These are phyloP conservation scores for Cyberlindnera subsufficiens DNA, from an alignment of 805 yeast genomes.

Conservation along the genomic window DNA sequence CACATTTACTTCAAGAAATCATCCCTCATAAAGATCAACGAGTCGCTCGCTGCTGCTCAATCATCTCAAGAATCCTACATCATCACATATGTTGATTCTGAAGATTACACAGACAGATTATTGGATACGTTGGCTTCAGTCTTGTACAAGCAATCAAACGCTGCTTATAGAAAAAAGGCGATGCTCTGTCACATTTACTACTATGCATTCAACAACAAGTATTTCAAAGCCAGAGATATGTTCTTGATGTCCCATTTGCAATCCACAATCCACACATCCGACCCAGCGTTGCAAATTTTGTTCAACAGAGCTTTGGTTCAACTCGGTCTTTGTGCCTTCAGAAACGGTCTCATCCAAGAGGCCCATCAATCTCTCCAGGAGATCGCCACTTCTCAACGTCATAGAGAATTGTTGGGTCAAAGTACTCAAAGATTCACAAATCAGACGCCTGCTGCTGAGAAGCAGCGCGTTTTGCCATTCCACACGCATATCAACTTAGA, in stretches of 20 bases:
- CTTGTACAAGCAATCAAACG: constrained; percentile 61
- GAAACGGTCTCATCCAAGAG: constrained; percentile 79
- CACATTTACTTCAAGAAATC: constrained; percentile 90
- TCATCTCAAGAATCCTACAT: constrained; percentile 24
- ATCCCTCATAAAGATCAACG: constrained; percentile 62
- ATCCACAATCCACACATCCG: constrained; percentile 76
- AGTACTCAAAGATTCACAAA: constrained; percentile 67
- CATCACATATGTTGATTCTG: constrained; percentile 24
- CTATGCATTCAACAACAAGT: constrained; percentile 84
- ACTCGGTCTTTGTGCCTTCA: constrained; percentile 92
- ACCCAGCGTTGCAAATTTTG: constrained; percentile 79
- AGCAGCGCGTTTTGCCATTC: constrained; percentile 86
- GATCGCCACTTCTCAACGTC: constrained; percentile 76
- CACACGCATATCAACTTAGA: constrained; percentile 98
- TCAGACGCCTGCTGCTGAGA: constrained; percentile 50
- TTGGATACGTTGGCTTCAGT: constrained; percentile 60
- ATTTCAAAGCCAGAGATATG: constrained; percentile 81
- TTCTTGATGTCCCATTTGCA: constrained; percentile 82
- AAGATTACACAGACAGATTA: constrained; percentile 44
- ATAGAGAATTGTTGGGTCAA: constrained; percentile 92
- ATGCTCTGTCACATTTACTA: constrained; percentile 82
- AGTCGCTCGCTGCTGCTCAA: constrained; percentile 63
- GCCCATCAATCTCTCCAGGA: constrained; percentile 84
- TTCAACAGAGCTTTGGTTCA: constrained; percentile 95
- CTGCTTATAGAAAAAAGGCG: constrained; percentile 74